Conservation (phyloP, 495 filamentous ascomycete genomes). For the Aspergillus bridgeri region DNA sequence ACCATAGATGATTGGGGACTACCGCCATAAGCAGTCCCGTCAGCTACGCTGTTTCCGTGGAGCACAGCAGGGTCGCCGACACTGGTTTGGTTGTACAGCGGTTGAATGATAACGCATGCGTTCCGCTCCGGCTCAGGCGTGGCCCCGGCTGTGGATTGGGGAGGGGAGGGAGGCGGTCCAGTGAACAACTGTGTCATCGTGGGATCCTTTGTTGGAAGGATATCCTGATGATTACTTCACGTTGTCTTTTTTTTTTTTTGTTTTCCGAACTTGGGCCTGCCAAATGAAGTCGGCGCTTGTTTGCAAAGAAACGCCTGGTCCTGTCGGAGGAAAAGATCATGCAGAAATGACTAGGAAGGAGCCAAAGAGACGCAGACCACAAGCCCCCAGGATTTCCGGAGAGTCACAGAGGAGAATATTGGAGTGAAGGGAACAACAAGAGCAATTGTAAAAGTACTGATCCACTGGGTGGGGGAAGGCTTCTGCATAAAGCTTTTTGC, state of each 20-base stretch:
- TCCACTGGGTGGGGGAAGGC: not conserved
- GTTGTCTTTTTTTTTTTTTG: too few species aligned
- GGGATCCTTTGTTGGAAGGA: too few species aligned
- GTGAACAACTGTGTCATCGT: not conserved
- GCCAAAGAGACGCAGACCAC: not conserved
- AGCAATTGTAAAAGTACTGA: not conserved
- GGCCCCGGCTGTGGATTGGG: constrained; percentile 22
- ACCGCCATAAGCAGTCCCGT: constrained; percentile 6
- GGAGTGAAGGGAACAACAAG: not conserved
- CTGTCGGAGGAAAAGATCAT: not conserved
- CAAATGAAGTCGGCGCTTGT: too few species aligned
- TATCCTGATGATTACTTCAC: too few species aligned
- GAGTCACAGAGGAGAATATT: not conserved
- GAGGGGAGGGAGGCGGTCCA: constrained; percentile 25
- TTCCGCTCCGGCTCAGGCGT: constrained; percentile 16
- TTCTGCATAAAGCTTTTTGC: not conserved
- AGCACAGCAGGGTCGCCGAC: not conserved
- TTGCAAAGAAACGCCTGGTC: too few species aligned
- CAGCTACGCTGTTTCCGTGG: not conserved
- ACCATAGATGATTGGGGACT: constrained; percentile 12
- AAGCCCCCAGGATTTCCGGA: not conserved
- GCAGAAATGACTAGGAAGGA: not conserved
- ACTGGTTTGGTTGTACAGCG: constrained; percentile 11
- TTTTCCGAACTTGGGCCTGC: too few species aligned
- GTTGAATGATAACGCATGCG: constrained; percentile 10